Conservation (phyloP, 2,329 filamentous ascomycete species). For the Tolypocladium paradoxum region DNA sequence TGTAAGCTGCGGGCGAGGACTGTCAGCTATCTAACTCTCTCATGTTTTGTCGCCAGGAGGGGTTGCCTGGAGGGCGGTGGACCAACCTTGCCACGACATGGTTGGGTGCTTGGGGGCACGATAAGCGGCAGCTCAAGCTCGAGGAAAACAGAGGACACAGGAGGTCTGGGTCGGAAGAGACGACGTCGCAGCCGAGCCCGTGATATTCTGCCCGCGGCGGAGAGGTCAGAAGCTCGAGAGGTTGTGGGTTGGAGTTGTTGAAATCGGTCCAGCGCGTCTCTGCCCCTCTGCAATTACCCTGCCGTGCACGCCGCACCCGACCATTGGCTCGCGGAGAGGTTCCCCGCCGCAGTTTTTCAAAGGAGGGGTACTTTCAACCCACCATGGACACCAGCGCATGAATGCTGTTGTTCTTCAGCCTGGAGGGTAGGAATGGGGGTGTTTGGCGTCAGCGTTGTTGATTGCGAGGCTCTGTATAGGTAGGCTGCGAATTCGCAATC, state of each 20-base stretch:
- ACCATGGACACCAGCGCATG: neutral
- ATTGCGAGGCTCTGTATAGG: neutral
- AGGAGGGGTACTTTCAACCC: slow-evolving; percentile 8
- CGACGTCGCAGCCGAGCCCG: neutral
- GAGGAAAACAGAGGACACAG: neutral
- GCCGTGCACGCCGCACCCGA: neutral
- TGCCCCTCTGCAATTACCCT: neutral
- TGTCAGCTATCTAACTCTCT: slow-evolving; percentile 6
- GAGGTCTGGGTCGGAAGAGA: neutral
- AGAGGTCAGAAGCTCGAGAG: neutral
- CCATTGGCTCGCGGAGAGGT: slow-evolving; percentile 3
- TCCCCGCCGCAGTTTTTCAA: slow-evolving; percentile 6
- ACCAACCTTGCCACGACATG: slow-evolving; percentile 68
- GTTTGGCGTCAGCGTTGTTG: neutral
- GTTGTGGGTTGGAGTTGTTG: neutral
- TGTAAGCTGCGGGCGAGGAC: slow-evolving; percentile 29
- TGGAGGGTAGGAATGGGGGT: neutral
- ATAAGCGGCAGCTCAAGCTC: slow-evolving; percentile 1
- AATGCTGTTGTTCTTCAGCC: neutral
- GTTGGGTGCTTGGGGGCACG: slow-evolving; percentile 15
- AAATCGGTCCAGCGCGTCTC: neutral
- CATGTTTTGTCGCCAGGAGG: slow-evolving; percentile 10
- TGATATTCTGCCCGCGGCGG: neutral
- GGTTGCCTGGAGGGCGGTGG: slow-evolving; percentile 15
- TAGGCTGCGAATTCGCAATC: neutral